Evolutionary conservation across 108 stramenopile species (phyloP), one percentile per base, ranked within the genome.

Genomic region (Epithemia pelagica): DNA sequence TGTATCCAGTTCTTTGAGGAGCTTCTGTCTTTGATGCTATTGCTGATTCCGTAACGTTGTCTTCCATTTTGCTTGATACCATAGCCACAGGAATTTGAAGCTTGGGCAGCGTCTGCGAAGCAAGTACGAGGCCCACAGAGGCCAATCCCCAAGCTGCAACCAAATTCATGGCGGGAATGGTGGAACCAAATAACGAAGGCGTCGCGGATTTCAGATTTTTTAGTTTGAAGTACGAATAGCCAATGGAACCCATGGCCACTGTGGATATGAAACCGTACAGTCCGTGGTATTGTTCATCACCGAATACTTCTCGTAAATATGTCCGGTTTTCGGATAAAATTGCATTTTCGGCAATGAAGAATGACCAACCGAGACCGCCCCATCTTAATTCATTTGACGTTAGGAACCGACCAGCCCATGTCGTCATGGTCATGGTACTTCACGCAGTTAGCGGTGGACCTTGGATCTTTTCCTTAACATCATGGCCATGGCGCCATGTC

Each of bases 311-410:
- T 26, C 73, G 65, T 21, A 96, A 67, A 25, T 61, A 78, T 0
- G 89, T 81, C 51, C 95, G 83, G 74, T 96, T 96, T 68, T 96
- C 91, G 57, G 85, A 85, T n/a, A 96, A 71, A 25, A 96, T 53
- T 33, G 83, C 75, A 64, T 96, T 96, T 60, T 96, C 92, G 32
- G 77, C 71, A 54, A 90, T 80, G 73, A 94, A 94, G 64, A 94
- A 83, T 20, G 81, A 53, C 92, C 92, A 94, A 0, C 86, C 84
- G 2, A 82, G 83, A 2, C 74, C 70, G 7, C 87, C 92, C 89
- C 89, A 94, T 27, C 56, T 7, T 21, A 8, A 7, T 27, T 58
- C 25, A 23, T 23, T 23, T 8, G 56, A 58, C 5, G 8, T 7
- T 21, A 23, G 7, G 7, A 58, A 58, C 21, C 25, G 7, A 21